Conservation (phyloP, 164 flowering plant species). For the Vitis amurensis region DNA sequence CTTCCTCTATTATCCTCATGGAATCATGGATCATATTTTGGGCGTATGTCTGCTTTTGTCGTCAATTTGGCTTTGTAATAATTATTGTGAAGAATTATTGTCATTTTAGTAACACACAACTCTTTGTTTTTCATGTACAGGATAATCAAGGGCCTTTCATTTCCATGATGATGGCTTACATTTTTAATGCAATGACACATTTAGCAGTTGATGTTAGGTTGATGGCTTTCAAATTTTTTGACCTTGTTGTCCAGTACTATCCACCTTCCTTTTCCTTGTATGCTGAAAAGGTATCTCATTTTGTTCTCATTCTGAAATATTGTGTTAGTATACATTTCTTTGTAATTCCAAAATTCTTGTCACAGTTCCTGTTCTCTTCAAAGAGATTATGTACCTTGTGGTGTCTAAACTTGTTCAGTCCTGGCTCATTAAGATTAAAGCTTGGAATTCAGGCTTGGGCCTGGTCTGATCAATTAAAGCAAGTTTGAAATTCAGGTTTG, state of each 20-base stretch:
- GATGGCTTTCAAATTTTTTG: slow-evolving; percentile 88
- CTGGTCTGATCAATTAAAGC: too few species aligned
- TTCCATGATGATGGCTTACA: slow-evolving; percentile 72
- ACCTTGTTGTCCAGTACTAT: slow-evolving; percentile 64
- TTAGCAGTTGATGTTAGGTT: slow-evolving; percentile 69
- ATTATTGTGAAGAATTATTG: not conserved
- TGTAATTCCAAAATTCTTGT: not conserved
- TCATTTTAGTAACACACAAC: slow-evolving; percentile 1
- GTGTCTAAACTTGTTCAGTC: too few species aligned
- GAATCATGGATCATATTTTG: too few species aligned
- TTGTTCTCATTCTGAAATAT: not conserved
- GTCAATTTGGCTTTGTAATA: not conserved
- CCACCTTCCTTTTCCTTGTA: slow-evolving; percentile 66
- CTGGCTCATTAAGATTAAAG: too few species aligned
- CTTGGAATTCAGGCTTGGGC: too few species aligned
- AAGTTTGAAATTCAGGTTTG: too few species aligned
- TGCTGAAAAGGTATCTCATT: slow-evolving; percentile 68
- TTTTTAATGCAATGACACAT: slow-evolving; percentile 87
- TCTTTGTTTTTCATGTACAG: slow-evolving; percentile 37
- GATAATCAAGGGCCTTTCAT: slow-evolving; percentile 63
- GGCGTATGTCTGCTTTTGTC: not conserved
- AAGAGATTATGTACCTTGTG: too few species aligned
- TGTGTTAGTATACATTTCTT: not conserved
- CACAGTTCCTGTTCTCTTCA: not conserved
- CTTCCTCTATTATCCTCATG: too few species aligned